Evolutionary conservation across 345 rosid species (phyloP).

Genomic region (Populus alba): DNA sequence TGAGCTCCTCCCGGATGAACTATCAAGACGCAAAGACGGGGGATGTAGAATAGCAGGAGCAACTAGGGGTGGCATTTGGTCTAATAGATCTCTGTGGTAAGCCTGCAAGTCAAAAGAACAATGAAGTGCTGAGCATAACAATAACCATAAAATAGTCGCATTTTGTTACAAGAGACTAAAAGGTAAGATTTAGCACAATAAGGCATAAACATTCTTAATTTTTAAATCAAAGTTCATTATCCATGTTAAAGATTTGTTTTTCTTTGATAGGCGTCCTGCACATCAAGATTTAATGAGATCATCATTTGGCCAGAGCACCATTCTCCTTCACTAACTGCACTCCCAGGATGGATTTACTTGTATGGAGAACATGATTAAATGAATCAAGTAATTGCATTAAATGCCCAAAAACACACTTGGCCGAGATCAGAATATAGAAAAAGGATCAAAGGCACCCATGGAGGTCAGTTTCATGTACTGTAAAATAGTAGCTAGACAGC

Average conservation of each 20-base stretch:
- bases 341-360: background rate
- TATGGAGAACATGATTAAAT: background rate
- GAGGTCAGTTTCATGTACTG: background rate
- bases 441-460: background rate
- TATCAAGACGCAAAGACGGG: slow-evolving; percentile 25
- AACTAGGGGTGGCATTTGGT: slow-evolving; percentile 59
- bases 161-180: background rate
- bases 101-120: slow-evolving; percentile 36
- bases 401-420: background rate
- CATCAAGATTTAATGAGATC: background rate
- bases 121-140: background rate
- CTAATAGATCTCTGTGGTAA: slow-evolving; percentile 74
- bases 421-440: background rate
- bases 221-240: background rate
- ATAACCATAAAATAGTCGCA: background rate
- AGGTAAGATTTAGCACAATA: background rate
- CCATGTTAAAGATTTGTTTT: background rate
- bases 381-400: background rate
- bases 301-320: background rate
- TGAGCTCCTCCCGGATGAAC: slow-evolving; percentile 20
- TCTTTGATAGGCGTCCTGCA: background rate
- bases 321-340: background rate
- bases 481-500: background rate
- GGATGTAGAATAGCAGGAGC: slow-evolving; percentile 23
- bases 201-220: background rate